These are phyloP conservation scores for Lyophyllum atratum DNA, from an alignment of 768 basidiomycete genomes.

Conservation along the genomic window DNA sequence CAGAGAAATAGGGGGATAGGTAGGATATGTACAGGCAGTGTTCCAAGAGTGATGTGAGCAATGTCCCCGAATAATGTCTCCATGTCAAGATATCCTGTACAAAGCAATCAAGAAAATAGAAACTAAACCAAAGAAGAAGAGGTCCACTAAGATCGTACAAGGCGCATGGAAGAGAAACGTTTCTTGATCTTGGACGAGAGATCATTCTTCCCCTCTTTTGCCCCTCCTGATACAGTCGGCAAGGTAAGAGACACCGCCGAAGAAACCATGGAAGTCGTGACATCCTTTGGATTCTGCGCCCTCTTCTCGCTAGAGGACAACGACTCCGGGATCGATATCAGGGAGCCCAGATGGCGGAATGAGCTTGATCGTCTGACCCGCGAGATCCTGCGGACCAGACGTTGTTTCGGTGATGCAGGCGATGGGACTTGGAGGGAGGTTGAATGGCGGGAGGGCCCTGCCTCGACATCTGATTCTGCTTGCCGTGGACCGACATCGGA, in stretches of 20 bases:
- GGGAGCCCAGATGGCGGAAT: slow-evolving; percentile 1
- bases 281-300: not conserved
- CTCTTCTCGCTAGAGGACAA: slow-evolving; percentile 4
- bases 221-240: not conserved
- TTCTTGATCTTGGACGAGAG: slow-evolving; percentile 17
- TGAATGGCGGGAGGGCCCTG: not conserved
- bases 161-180: slow-evolving; percentile 15
- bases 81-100: not conserved
- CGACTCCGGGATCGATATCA: slow-evolving; percentile 16
- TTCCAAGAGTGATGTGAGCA: too few relatives aligned
- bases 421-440: slow-evolving; percentile 16
- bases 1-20: too few relatives aligned
- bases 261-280: not conserved
- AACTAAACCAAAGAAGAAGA: not conserved
- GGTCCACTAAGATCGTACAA: slow-evolving; percentile 5
- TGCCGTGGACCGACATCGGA: not conserved
- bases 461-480: not conserved
- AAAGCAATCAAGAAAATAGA: not conserved
- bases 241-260: slow-evolving; percentile 1
- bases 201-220: slow-evolving; percentile 1
- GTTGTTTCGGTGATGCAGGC: not conserved
- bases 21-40: too few relatives aligned
- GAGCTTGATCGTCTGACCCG: slow-evolving; percentile 3
- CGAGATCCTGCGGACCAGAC: not conserved
- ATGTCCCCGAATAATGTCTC: too few relatives aligned